Evolutionary conservation across 2,329 filamentous ascomycete species (phyloP).

Genomic region (Periconia digitata): DNA sequence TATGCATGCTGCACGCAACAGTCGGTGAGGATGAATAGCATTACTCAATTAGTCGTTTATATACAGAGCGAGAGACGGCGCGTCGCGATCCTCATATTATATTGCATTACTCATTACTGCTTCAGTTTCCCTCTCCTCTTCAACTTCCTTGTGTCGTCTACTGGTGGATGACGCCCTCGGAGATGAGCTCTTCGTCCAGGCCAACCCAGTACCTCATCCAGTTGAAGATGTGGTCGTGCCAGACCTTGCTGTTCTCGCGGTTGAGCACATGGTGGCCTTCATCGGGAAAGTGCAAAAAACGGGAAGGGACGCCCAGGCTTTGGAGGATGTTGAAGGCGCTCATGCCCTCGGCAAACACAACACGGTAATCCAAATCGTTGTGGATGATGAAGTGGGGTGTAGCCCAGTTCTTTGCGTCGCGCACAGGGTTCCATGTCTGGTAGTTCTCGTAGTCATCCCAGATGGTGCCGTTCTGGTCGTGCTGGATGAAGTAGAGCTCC

Average conservation of each 20-base stretch:
- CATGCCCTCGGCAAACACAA: conserved; percentile 80
- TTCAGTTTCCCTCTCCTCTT: neutral
- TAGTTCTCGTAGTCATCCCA: conserved; percentile 51
- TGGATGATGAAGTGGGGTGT: conserved; percentile 91
- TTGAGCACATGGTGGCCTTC: conserved; percentile 83
- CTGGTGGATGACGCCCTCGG: conserved; percentile 36
- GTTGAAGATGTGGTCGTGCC: conserved; percentile 63
- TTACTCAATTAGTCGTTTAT: neutral
- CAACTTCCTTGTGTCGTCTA: conserved; percentile 3
- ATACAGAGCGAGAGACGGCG: neutral
- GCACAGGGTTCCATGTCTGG: conserved; percentile 60
- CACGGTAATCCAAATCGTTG: conserved; percentile 83
- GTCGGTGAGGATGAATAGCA: neutral
- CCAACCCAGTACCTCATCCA: conserved; percentile 39
- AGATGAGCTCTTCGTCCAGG: conserved; percentile 31
- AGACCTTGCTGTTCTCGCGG: conserved; percentile 84
- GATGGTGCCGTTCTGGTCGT: conserved; percentile 44
- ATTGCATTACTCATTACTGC: neutral
- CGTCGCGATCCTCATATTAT: neutral
- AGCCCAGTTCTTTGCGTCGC: conserved; percentile 67
- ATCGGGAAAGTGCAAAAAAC: conserved; percentile 78
- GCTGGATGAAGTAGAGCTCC: conserved; percentile 56
- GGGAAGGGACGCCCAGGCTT: conserved; percentile 71
- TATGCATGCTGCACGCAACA: too few relatives aligned
- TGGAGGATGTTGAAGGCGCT: conserved; percentile 86